Percentiles rank a stretch among this genome's conserved stretches.
These are phyloP conservation scores for Bidens hawaiensis DNA, from an alignment of 140 eudicot genomes.

Conservation along the genomic window DNA sequence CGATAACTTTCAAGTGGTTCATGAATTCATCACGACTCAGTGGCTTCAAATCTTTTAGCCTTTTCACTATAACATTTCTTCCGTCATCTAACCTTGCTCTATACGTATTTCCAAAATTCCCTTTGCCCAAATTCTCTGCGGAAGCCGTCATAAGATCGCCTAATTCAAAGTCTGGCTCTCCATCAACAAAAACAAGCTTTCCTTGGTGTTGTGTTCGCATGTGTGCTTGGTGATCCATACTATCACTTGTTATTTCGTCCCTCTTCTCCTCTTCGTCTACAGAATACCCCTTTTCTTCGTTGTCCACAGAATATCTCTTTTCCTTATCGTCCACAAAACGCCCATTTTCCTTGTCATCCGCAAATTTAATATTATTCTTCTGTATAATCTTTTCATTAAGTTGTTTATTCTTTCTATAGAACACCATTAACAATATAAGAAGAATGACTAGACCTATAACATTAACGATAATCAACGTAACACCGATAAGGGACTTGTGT, in stretches of 20 bases:
- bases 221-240: slow-evolving; percentile 11
- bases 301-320: no score
- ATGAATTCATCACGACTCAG: slow-evolving; percentile 53
- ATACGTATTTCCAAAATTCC: slow-evolving; percentile 66
- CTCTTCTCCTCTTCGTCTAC: slow-evolving; percentile 19
- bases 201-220: slow-evolving; percentile 26
- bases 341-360: slow-evolving; percentile 23
- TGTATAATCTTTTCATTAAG: slow-evolving; percentile 26
- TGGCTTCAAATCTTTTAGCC: slow-evolving; percentile 68
- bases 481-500: slow-evolving; percentile 11
- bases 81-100: slow-evolving; percentile 57
- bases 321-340: no score
- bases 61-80: slow-evolving; percentile 58
- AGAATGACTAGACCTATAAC: slow-evolving; percentile 38
- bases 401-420: slow-evolving; percentile 44
- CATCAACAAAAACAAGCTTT: slow-evolving; percentile 44
- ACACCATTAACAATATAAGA: slow-evolving; percentile 23
- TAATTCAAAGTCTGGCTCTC: slow-evolving; percentile 48
- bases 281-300: no score
- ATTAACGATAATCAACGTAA: slow-evolving; percentile 25
- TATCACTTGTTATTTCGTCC: slow-evolving; percentile 16
- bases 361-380: background rate
- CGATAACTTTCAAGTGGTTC: slow-evolving; percentile 37
- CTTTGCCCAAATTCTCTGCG: slow-evolving; percentile 74
- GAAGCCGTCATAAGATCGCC: slow-evolving; percentile 71